These are phyloP conservation scores for Penicillium psychrosexuale DNA, from an alignment of 2,329 filamentous ascomycete species.

Conservation along the genomic window DNA sequence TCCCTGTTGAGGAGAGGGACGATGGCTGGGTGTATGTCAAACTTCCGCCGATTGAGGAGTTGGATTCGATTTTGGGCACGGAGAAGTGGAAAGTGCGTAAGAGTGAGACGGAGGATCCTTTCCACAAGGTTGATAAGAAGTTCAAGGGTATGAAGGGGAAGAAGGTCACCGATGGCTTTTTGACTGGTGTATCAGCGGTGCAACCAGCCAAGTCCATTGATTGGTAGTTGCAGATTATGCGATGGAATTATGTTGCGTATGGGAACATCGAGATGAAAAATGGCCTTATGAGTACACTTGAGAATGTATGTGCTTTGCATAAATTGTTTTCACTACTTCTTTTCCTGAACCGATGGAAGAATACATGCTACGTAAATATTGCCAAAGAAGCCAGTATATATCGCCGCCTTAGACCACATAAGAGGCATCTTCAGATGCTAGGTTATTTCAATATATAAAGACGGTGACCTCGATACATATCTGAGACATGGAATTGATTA, in stretches of 20 bases:
- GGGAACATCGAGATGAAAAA: not conserved
- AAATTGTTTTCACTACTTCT: not conserved
- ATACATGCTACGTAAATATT: conserved; percentile 11
- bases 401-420: conserved; percentile 10
- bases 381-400: conserved; percentile 19
- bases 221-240: conserved; percentile 25
- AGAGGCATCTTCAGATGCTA: conserved; percentile 11
- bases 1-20: conserved; percentile 68
- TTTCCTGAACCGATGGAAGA: conserved; percentile 12
- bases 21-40: conserved; percentile 79
- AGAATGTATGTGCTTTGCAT: not conserved
- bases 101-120: conserved; percentile 60
- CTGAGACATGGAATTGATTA: conserved; percentile 26
- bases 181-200: conserved; percentile 8
- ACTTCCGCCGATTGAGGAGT: conserved; percentile 74
- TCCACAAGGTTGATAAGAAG: conserved; percentile 56
- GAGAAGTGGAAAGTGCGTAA: conserved; percentile 74
- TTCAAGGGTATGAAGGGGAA: conserved; percentile 55
- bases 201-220: conserved; percentile 32
- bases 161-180: conserved; percentile 38
- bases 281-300: not conserved
- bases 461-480: conserved; percentile 15
- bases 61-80: conserved; percentile 76
- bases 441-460: conserved; percentile 17
- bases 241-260: not conserved